A percentile compares a stretch with the other conserved stretches of the same genome.
Conservation (phyloP, 2,329 filamentous ascomycete species). For the Boeremia exigua region DNA sequence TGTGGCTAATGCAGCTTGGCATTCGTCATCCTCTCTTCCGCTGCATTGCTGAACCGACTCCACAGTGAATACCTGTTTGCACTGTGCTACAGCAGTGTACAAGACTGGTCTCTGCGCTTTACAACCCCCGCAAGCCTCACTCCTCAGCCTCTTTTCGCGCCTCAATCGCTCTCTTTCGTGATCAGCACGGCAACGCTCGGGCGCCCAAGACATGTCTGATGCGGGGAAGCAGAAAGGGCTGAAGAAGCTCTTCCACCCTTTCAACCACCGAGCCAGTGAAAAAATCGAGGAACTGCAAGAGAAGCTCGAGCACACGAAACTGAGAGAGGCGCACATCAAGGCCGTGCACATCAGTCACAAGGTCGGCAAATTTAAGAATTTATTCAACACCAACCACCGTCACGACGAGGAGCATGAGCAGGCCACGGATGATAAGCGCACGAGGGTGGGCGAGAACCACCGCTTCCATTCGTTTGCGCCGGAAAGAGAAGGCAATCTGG, state of each 20-base stretch:
- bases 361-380: conserved; percentile 68
- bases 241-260: conserved; percentile 48
- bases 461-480: conserved; percentile 92
- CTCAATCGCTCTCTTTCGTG: conserved; percentile 19
- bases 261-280: conserved; percentile 38
- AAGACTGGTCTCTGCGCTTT: conserved; percentile 25
- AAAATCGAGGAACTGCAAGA: conserved; percentile 47
- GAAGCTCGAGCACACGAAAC: conserved; percentile 55
- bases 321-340: conserved; percentile 59
- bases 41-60: conserved; percentile 9
- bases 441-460: conserved; percentile 72
- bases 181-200: conserved; percentile 8
- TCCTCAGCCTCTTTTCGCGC: conserved; percentile 27
- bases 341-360: conserved; percentile 67
- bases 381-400: conserved; percentile 85
- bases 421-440: conserved; percentile 79
- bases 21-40: conserved; percentile 6
- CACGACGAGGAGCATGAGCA: conserved; percentile 94
- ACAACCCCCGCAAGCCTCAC: conserved; percentile 25
- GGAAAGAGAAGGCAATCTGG: conserved; percentile 79
- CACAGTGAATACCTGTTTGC: conserved; percentile 35
- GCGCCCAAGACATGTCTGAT: conserved; percentile 29
- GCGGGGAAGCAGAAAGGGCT: conserved; percentile 38
- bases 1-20: conserved; percentile 20
- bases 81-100: conserved; percentile 22